Conservation (phyloP, 2,329 filamentous ascomycete species). For the Epichloe uncinata region DNA sequence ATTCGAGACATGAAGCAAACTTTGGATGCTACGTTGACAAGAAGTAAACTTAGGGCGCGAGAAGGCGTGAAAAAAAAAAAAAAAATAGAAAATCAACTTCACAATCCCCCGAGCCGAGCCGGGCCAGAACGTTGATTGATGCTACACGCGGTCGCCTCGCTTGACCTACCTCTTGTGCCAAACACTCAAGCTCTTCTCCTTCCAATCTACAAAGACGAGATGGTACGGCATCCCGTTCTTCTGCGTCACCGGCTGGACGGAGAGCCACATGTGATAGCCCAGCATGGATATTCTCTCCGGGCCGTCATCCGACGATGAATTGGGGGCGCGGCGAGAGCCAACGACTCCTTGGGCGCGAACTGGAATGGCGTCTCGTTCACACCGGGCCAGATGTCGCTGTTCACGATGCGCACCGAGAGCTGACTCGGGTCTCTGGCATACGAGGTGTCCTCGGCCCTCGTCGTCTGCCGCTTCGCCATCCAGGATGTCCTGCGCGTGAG, state of each 20-base stretch:
- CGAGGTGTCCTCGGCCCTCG: constrained; percentile 9
- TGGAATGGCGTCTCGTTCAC: background rate
- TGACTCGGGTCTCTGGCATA: background rate
- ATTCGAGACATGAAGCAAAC: too few species aligned
- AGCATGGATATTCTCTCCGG: background rate
- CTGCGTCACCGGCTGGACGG: background rate
- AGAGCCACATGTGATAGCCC: background rate
- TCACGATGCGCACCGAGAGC: background rate
- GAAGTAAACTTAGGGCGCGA: too few species aligned
- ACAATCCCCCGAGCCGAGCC: too few species aligned
- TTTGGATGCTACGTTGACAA: too few species aligned
- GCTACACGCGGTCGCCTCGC: background rate
- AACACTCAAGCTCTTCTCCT: background rate
- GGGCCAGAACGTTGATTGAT: too few species aligned
- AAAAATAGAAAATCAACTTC: too few species aligned
- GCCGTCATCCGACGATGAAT: background rate
- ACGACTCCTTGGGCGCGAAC: background rate
- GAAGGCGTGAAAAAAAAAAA: too few species aligned
- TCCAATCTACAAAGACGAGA: background rate
- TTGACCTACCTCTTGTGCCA: background rate
- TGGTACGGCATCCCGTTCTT: background rate
- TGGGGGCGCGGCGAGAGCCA: background rate
- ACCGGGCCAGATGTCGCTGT: background rate
- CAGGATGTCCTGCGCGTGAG: constrained; percentile 13
- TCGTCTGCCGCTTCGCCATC: constrained; percentile 11